Evolutionary conservation across 176 grass and related monocot species (phyloP), one percentile per base, ranked within the genome.

Genomic region (Lolium perenne): DNA sequence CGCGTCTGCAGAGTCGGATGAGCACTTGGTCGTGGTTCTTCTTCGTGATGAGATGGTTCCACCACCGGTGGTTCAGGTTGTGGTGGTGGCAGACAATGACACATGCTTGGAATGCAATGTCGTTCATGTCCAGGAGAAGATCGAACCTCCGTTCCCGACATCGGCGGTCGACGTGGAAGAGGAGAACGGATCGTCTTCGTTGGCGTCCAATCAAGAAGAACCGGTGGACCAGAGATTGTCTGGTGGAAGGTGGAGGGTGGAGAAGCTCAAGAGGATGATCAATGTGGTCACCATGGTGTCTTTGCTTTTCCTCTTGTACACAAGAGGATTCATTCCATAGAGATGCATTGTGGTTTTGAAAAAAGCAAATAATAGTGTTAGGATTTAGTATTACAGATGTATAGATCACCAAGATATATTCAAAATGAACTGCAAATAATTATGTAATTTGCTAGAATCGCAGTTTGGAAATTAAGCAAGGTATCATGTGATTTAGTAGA

Each of bases 221-320:
- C 41, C 51, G 26, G 64, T 0, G 69, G 51, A 62, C 54, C 5
- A 3, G 4, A 7, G 40, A 62, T 57, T 77, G 51, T 51, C 64
- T 25, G 55, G 71, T 61, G 73, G 55, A 65, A 71, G 70, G 13
- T 65, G 84, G 88, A 83, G 74, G 5, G 66, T 41, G 74, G 74
- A 87, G 46, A 87, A 82, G 84, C 47, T 74, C 35, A 90, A 83
- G 80, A 90, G 70, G 23, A 50, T 87, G 66, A 66, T 90, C 66
- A 74, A 74, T 12, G 14, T 87, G 67, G 38, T 83, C 74, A 90
- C 80, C 4, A 10, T 87, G 66, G 16, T 83, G 80, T 83, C 84
- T 10, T 22, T 90, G 8, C 65, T 79, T 7, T 48, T 87, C 64
- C 80, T 90, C 20, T 3, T 87, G 46, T 83, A 90, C 65, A 40